Percentiles rank a stretch among this genome's conserved stretches.
phyloP scores from a whole-genome alignment of 129 eudicot species.

The Kitagawia praeruptora region DNA sequence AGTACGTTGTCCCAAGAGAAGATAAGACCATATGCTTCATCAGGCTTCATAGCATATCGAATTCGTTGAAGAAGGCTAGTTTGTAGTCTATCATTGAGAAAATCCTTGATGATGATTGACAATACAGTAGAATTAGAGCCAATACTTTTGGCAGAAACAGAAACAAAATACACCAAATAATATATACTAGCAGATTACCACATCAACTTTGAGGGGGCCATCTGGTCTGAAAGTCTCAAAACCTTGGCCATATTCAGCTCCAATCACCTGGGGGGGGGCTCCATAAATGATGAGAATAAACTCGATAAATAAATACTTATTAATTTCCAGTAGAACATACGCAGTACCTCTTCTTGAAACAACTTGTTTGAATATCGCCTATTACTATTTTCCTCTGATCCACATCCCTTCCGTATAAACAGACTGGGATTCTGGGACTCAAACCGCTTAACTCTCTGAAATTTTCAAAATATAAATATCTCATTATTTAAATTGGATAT shows the following conservation, averaged over 20 bases:
- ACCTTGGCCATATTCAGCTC: slow-evolving; percentile 99
- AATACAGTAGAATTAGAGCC: background rate
- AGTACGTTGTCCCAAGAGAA: slow-evolving; percentile 97
- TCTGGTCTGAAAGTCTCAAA: slow-evolving; percentile 93
- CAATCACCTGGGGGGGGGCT: slow-evolving; percentile 50
- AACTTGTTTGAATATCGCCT: slow-evolving; percentile 52
- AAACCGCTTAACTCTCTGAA: slow-evolving; percentile 40
- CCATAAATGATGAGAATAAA: too few relatives aligned
- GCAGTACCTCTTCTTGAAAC: slow-evolving; percentile 60
- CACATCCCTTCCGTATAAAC: slow-evolving; percentile 38
- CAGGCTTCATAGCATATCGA: slow-evolving; percentile 98
- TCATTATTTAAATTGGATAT: too few relatives aligned
- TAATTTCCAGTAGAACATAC: too few relatives aligned
- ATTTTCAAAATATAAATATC: background rate
- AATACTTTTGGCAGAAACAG: background rate
- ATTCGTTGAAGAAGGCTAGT: slow-evolving; percentile 78
- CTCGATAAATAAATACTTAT: too few relatives aligned
- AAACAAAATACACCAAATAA: background rate
- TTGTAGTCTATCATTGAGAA: slow-evolving; percentile 78
- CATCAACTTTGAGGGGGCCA: slow-evolving; percentile 92
- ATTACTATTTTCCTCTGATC: slow-evolving; percentile 29
- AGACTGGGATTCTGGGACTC: slow-evolving; percentile 19
- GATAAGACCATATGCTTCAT: slow-evolving; percentile 94
- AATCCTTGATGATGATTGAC: slow-evolving; percentile 37
- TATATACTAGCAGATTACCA: slow-evolving; percentile 35